Conservation (phyloP, 371 early-diverging fungal species). For the Rhizopus delemar region DNA sequence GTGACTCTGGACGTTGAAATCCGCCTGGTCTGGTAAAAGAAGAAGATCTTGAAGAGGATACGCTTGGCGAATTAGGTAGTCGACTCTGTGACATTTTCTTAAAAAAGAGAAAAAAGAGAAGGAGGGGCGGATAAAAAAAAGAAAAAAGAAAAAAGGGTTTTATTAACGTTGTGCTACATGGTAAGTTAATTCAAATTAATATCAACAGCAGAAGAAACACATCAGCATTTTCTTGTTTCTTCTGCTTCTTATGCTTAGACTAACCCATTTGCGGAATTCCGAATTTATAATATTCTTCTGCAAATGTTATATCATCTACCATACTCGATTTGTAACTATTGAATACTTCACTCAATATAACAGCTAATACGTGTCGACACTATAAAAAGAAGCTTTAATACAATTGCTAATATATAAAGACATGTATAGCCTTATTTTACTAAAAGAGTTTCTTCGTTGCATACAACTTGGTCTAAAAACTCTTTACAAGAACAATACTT, state of each 20-base stretch:
- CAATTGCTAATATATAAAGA: neutral
- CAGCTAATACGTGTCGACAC: slow-evolving; percentile 32
- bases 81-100: neutral
- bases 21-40: slow-evolving; percentile 1
- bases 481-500: slow-evolving; percentile 25
- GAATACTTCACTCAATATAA: slow-evolving; percentile 16
- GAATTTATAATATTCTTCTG: slow-evolving; percentile 19
- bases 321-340: neutral
- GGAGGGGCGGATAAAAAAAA: neutral
- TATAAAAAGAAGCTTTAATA: neutral
- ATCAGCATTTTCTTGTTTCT: neutral
- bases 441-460: slow-evolving; percentile 6
- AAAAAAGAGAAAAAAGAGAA: neutral
- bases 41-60: slow-evolving; percentile 4
- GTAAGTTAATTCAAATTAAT: neutral
- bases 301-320: slow-evolving; percentile 23
- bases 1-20: slow-evolving; percentile 41
- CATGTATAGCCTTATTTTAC: slow-evolving; percentile 6
- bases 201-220: neutral
- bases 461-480: slow-evolving; percentile 16
- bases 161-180: neutral
- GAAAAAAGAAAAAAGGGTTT: slow-evolving; percentile 1
- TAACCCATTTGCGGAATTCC: neutral
- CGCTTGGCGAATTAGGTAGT: neutral
- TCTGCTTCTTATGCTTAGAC: neutral